phyloP scores from a whole-genome alignment of 2,329 filamentous ascomycete genomes.

The Sclerotinia nivalis region DNA sequence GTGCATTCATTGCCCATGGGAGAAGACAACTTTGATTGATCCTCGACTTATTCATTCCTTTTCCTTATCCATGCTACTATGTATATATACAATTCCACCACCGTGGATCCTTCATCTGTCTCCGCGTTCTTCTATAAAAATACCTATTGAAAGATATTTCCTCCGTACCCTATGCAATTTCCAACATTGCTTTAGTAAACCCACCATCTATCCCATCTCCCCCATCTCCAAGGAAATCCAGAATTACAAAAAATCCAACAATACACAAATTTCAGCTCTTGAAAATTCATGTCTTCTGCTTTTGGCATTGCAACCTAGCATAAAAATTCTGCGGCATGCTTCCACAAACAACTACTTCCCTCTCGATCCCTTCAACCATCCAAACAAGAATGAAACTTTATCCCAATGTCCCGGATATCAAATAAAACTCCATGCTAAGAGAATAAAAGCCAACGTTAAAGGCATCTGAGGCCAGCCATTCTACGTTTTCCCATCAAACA shows the following conservation, averaged over 20 bases:
- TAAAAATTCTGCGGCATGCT: not conserved
- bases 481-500: conserved; percentile 13
- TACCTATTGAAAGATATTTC: not conserved
- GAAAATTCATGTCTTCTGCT: conserved; percentile 34
- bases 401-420: conserved; percentile 8
- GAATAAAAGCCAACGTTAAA: conserved; percentile 14
- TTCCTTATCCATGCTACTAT: not conserved
- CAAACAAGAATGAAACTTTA: conserved; percentile 12
- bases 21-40: not conserved
- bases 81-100: conserved; percentile 10
- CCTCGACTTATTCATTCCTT: conserved; percentile 1
- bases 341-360: conserved; percentile 4
- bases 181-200: not conserved
- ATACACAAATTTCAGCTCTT: conserved; percentile 40
- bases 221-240: conserved; percentile 2
- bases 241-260: conserved; percentile 20
- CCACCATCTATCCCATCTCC: conserved; percentile 5
- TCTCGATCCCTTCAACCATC: not conserved
- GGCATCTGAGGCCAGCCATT: not conserved
- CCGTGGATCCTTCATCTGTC: not conserved
- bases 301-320: conserved; percentile 20
- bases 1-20: not conserved
- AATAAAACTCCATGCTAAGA: conserved; percentile 23
- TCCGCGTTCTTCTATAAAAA: not conserved
- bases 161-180: not conserved